Conservation (phyloP, 2,329 filamentous ascomycete species). For the Ophiostoma quercus region DNA sequence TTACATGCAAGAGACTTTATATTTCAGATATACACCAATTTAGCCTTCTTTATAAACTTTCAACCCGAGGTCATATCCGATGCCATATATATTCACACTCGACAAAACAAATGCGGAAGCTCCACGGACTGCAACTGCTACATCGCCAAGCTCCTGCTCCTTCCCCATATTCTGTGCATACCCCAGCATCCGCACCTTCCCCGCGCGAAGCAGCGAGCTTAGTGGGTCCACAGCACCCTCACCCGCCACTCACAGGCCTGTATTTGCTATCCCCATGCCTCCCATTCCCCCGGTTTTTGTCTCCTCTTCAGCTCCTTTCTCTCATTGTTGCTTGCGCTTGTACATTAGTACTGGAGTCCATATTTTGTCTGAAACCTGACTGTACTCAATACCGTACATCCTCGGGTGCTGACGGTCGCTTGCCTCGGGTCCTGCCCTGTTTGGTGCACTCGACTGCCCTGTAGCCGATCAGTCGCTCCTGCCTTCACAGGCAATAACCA, state of each 20-base stretch:
- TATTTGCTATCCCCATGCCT: neutral
- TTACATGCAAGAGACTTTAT: too few relatives aligned
- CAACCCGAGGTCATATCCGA: neutral
- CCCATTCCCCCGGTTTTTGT: neutral
- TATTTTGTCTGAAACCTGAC: neutral
- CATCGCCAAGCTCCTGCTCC: neutral
- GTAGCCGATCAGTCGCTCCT: neutral
- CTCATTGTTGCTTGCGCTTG: neutral
- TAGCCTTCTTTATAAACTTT: neutral
- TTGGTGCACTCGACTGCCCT: neutral
- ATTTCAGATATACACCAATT: neutral
- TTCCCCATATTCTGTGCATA: slow-evolving; percentile 1
- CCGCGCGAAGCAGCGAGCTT: neutral
- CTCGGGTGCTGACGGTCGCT: slow-evolving; percentile 12
- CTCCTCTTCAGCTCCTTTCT: neutral
- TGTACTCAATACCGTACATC: neutral
- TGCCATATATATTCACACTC: neutral
- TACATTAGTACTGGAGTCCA: neutral
- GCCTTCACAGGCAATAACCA: neutral
- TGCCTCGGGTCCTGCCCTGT: slow-evolving; percentile 2
- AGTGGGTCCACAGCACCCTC: neutral
- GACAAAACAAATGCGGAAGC: neutral
- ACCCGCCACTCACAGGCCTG: neutral
- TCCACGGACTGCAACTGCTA: neutral
- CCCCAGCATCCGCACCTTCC: slow-evolving; percentile 1